phyloP scores from a whole-genome alignment of 441 rosid genomes.

The Jatropha multifida region DNA sequence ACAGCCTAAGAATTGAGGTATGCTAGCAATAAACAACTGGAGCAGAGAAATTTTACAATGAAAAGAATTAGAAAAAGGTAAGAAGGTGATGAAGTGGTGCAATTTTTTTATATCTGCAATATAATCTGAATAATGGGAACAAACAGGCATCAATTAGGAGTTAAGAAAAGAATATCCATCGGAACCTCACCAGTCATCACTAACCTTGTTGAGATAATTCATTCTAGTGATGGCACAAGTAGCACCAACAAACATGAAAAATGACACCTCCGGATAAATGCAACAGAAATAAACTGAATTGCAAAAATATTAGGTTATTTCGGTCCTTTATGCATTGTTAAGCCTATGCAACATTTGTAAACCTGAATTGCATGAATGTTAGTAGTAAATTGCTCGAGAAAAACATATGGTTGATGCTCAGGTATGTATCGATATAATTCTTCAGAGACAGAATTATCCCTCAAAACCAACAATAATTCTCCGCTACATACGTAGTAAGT shows the following conservation, averaged over 20 bases:
- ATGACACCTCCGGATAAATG: constrained; percentile 60
- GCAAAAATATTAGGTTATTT: not conserved
- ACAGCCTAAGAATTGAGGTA: not conserved
- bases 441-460: no score
- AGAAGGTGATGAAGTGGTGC: not conserved
- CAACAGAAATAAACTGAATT: not conserved
- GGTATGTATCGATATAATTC: not conserved
- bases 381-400: not conserved
- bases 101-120: not conserved
- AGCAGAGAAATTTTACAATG: not conserved
- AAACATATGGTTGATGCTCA: not conserved
- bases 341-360: not conserved
- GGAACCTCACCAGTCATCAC: not conserved
- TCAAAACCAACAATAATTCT: not conserved
- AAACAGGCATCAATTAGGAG: not conserved
- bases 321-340: not conserved
- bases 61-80: not conserved
- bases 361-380: not conserved
- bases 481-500: not conserved
- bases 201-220: constrained; percentile 79
- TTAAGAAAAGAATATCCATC: no score
- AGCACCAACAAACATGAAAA: constrained; percentile 52
- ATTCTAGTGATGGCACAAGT: constrained; percentile 56
- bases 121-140: not conserved
- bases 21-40: not conserved